phyloP scores from a whole-genome alignment of 805 yeast genomes.

The Hanseniaspora jakobsenii region DNA sequence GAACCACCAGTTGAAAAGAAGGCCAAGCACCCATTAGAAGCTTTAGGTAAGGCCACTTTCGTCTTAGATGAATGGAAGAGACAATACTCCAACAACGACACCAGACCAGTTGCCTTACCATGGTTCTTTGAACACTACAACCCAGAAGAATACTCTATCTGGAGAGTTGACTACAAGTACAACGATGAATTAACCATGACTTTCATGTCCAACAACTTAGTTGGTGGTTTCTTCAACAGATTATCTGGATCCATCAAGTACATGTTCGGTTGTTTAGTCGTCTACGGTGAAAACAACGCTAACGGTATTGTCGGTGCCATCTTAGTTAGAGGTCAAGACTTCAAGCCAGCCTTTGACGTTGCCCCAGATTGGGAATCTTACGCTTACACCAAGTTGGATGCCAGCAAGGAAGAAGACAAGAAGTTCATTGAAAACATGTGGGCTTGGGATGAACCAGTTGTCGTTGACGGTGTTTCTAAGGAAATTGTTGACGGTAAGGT shows the following conservation, averaged over 20 bases:
- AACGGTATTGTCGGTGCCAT: constrained; percentile 95
- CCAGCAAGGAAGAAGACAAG: constrained; percentile 61
- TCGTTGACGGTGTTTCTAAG: constrained; percentile 61
- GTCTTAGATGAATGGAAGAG: constrained; percentile 92
- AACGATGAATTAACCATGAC: constrained; percentile 94
- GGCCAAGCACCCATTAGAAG: constrained; percentile 82
- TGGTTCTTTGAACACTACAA: constrained; percentile 97
- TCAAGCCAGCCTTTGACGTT: constrained; percentile 83
- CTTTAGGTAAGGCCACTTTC: constrained; percentile 56
- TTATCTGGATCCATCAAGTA: constrained; percentile 81
- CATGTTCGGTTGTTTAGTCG: constrained; percentile 87
- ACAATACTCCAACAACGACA: constrained; percentile 90
- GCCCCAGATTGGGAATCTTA: constrained; percentile 99
- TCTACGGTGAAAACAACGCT: constrained; percentile 96
- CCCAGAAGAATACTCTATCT: constrained; percentile 85
- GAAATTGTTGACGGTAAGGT: constrained; percentile 98
- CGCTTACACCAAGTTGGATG: constrained; percentile 69
- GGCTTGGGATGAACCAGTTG: constrained; percentile 96
- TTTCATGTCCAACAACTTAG: constrained; percentile 95
- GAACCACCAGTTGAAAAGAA: constrained; percentile 40
- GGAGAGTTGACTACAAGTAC: constrained; percentile 93
- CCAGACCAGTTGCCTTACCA: constrained; percentile 86
- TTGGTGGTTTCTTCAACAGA: constrained; percentile 86
- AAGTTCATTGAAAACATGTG: constrained; percentile 79
- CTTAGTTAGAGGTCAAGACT: constrained; percentile 90